A percentile compares a stretch with the other conserved stretches of the same genome.
Evolutionary conservation across 176 grass and related monocot species (phyloP).

Genomic region (Oryza meridionalis): DNA sequence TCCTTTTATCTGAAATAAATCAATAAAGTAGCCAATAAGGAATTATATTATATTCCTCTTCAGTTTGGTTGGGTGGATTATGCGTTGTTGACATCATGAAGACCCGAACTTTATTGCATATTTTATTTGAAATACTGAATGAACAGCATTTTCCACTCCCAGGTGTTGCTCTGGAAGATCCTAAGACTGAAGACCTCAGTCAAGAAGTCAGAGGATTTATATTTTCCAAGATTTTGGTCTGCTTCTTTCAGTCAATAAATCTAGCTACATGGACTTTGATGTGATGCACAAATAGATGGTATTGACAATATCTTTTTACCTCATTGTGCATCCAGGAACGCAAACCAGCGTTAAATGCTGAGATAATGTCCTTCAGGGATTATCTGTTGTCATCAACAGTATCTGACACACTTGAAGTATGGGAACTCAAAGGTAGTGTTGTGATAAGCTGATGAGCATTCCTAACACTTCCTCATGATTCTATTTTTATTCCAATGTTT

Average conservation of each 20-base stretch:
- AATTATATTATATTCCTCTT: not conserved
- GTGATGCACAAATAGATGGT: constrained; percentile 30
- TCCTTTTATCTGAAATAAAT: not conserved
- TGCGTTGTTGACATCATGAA: constrained; percentile 1
- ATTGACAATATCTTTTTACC: constrained; percentile 31
- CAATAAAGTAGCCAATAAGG: not conserved
- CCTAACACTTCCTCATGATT: constrained; percentile 23
- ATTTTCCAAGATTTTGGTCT: constrained; percentile 97
- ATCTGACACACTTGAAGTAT: constrained; percentile 95
- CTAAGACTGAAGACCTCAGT: constrained; percentile 89
- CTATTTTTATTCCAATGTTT: constrained; percentile 13
- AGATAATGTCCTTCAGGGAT: constrained; percentile 91
- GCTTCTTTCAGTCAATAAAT: constrained; percentile 41
- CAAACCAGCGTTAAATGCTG: constrained; percentile 75
- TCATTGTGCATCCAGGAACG: constrained; percentile 68
- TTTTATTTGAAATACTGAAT: constrained; percentile 20
- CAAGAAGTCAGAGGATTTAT: constrained; percentile 99
- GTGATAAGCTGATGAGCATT: constrained; percentile 4
- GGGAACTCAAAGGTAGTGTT: constrained; percentile 94
- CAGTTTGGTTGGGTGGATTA: not conserved
- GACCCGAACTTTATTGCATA: not conserved
- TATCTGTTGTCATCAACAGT: constrained; percentile 90
- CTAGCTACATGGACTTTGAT: constrained; percentile 20
- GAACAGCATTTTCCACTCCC: constrained; percentile 26
- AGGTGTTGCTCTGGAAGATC: constrained; percentile 87